Evolutionary conservation across 345 rosid genomes (phyloP).

Genomic region (Acer negundo): DNA sequence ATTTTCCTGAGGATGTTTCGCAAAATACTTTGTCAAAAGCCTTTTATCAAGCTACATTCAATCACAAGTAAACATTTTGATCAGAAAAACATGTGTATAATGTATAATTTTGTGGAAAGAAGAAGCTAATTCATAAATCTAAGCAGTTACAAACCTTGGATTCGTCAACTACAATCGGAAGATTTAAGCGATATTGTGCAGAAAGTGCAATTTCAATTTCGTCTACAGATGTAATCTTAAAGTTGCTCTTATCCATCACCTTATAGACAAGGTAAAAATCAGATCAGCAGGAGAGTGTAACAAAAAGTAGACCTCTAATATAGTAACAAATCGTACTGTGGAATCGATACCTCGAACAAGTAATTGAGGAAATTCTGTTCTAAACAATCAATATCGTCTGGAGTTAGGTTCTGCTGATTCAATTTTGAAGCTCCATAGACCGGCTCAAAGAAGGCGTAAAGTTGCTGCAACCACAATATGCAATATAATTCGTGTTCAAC

Average conservation of each 20-base stretch:
- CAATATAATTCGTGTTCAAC: background rate
- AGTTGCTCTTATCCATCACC: conserved; percentile 83
- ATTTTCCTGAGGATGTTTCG: conserved; percentile 51
- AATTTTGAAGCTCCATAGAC: conserved; percentile 53
- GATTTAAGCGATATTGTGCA: conserved; percentile 74
- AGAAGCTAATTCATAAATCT: background rate
- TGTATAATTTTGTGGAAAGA: background rate
- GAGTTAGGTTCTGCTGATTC: conserved; percentile 45
- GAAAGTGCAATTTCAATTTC: conserved; percentile 70
- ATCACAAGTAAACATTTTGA: background rate
- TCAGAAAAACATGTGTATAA: background rate
- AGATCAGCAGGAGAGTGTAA: background rate
- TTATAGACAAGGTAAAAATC: conserved; percentile 17
- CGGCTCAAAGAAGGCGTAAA: conserved; percentile 74
- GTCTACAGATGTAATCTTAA: conserved; percentile 57
- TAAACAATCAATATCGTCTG: conserved; percentile 48
- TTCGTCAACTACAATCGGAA: conserved; percentile 74
- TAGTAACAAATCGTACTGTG: background rate
- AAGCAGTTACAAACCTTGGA: conserved; percentile 43
- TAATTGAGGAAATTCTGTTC: conserved; percentile 56
- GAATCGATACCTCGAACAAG: conserved; percentile 47
- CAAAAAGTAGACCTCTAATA: background rate
- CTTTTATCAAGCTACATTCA: conserved; percentile 63
- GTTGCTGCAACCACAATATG: conserved; percentile 42
- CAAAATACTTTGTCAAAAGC: conserved; percentile 57